Evolutionary conservation across 225 moss, liverwort and hornwort genomes (phyloP), one percentile per base, ranked within the genome.

Genomic region (Bryoerythrophyllum caledonicum): DNA sequence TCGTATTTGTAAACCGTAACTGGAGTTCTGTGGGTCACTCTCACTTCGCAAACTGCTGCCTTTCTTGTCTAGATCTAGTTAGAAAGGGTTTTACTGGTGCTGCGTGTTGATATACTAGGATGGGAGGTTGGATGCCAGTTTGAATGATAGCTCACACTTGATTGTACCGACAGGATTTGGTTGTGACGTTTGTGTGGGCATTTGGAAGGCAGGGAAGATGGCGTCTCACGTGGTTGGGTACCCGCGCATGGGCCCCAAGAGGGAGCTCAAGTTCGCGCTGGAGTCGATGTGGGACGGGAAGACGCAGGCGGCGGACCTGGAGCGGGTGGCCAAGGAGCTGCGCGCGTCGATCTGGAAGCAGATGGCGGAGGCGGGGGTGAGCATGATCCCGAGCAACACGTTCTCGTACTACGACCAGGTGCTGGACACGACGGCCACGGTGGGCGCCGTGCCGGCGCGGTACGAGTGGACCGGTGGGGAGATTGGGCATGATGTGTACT

Each of bases 351-450:
- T 89, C 79, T 96, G 95, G 95, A 80, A 91, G 83, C 87, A 96
- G 80, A 86, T 79, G 80, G 78, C 77, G 53, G 89, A 93, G 37
- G 95, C 93, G 4, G 95, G 95, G 51, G 90, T 96, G 62, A 74
- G 74, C 74, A 0, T 82, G 82, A 74, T 82, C 14, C 82, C 82
- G 12, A 82, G 82, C 82, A 82, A 96, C 83, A 90, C 91, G 8
- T 96, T 96, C 71, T 91, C 95, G 0, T 93, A 83, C 79, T 95
- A 95, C 60, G 95, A 95, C 49, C 95, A 95, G 71, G 93, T 93
- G 65, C 16, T 95, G 86, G 95, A 95, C 78, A 95, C 93, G 60
- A 93, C 88, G 27, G 93, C 95, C 1, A 26, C 90, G 85, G 85
- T 95, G 59, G 93, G 82, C 1, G 78, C 82, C 0, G 82, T 82